A percentile compares a stretch with the other conserved stretches of the same genome.
phyloP scores from a whole-genome alignment of 2,329 filamentous ascomycete genomes.

The Berkeleyomyces rouxiae region DNA sequence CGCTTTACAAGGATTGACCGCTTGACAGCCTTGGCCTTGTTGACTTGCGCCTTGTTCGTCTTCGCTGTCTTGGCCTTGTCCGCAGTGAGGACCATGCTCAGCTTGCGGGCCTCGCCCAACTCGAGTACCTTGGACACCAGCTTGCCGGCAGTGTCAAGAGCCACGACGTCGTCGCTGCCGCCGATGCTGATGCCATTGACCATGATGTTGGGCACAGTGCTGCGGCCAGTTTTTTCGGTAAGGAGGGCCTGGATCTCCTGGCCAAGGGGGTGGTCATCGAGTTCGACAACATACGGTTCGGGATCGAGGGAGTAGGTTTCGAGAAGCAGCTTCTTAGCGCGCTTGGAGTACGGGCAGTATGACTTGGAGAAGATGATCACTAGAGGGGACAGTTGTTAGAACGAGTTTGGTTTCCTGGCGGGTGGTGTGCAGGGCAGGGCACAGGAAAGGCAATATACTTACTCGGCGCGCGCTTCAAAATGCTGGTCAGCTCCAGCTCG shows the following conservation, averaged over 20 bases:
- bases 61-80: not conserved
- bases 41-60: not conserved
- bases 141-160: slow-evolving; percentile 48
- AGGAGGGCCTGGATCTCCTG: slow-evolving; percentile 54
- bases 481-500: slow-evolving; percentile 55
- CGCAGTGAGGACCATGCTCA: slow-evolving; percentile 10
- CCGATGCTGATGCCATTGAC: slow-evolving; percentile 80
- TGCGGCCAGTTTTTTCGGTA: slow-evolving; percentile 55
- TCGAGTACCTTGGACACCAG: slow-evolving; percentile 55
- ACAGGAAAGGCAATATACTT: slow-evolving; percentile 21
- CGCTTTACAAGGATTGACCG: slow-evolving; percentile 2
- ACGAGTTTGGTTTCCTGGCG: not conserved
- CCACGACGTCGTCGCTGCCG: slow-evolving; percentile 70
- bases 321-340: slow-evolving; percentile 71
- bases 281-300: slow-evolving; percentile 71
- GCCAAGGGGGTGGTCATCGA: slow-evolving; percentile 69
- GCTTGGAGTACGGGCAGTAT: slow-evolving; percentile 74
- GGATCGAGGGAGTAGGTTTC: slow-evolving; percentile 73
- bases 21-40: slow-evolving; percentile 3
- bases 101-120: slow-evolving; percentile 40
- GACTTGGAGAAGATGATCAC: slow-evolving; percentile 94
- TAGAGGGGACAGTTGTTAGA: slow-evolving; percentile 21
- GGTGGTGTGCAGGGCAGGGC: not conserved
- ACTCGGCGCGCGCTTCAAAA: slow-evolving; percentile 76
- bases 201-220: slow-evolving; percentile 83